Evolutionary conservation across 768 basidiomycete species (phyloP), one percentile per base, ranked within the genome.

Genomic region (Trametes villosa): DNA sequence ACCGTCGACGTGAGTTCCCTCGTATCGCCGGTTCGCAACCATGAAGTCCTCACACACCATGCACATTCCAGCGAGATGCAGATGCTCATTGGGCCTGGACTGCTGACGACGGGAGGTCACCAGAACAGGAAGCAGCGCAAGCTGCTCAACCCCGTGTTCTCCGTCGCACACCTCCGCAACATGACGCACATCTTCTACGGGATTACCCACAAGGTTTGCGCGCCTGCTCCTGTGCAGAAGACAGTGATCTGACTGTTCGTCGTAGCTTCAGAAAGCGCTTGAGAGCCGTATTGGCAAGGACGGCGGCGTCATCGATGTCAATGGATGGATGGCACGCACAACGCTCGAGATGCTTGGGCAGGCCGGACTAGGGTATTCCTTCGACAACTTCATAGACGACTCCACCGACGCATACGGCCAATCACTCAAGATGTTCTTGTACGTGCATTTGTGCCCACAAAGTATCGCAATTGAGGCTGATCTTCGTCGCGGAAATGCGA

Each of bases 121-220:
- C 64, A 59, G 8, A 66, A 69, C 47, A 59, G 65, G 8, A 64
- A 56, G 15, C 68, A 69, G 50, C 64, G 66, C 11, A 65, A 60
- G 46, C 34, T 65, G 12, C 53, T 69, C 9, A 67, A 67, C 27
- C 68, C 68, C 1, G 63, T 67, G 11, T 69, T 69, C 56, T 69
- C 68, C 2, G 53, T 59, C 31, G 59, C 55, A 1, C 64, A 69
- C 38, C 60, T 69, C 52, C 64, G 68, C 6, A 44, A 64, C 46
- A 64, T 69, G 66, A 54, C 61, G 1, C 60, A 64, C 3, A 54
- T 69, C 15, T 65, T 67, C 58, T 69, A 65, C 36, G 26, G 48
- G n/a, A 41, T 66, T 22, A 42, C 65, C 30, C 52, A 51, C 48
- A 53, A 57, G 47, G 66, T 65, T 5, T 13, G 26, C 30, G 7